phyloP scores from a whole-genome alignment of 345 rosid species.

The Aquilaria sinensis region DNA sequence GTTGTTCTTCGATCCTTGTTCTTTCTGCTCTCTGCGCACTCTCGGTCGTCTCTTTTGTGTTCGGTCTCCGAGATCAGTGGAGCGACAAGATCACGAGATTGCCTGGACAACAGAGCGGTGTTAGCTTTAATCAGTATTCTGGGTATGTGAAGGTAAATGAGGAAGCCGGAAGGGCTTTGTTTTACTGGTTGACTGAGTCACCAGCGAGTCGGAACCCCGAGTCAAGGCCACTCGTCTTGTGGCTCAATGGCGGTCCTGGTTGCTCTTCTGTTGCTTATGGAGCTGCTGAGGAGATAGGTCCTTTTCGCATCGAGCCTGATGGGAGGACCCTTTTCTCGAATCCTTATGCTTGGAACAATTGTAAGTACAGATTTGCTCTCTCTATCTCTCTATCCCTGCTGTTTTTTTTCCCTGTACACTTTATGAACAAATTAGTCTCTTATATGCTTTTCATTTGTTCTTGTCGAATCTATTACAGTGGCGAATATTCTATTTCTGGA shows the following conservation, averaged over 20 bases:
- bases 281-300: conserved; percentile 85
- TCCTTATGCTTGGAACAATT: conserved; percentile 75
- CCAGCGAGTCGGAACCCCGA: conserved; percentile 48
- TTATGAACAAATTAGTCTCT: background rate
- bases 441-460: background rate
- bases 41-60: conserved; percentile 20
- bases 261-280: conserved; percentile 89
- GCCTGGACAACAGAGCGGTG: conserved; percentile 78
- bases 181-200: conserved; percentile 89
- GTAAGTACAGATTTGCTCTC: conserved; percentile 24
- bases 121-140: conserved; percentile 65
- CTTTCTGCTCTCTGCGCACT: conserved; percentile 20
- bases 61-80: conserved; percentile 35
- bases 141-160: conserved; percentile 80
- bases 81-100: conserved; percentile 51
- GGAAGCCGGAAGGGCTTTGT: conserved; percentile 83
- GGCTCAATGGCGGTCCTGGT: conserved; percentile 97
- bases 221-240: conserved; percentile 74
- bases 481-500: conserved; percentile 90
- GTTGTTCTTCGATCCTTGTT: conserved; percentile 10
- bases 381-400: too few species aligned
- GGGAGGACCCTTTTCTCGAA: conserved; percentile 71
- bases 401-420: background rate
- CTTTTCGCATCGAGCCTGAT: conserved; percentile 67
- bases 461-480: conserved; percentile 38